Base-by-base conservation (phyloP, 768 basidiomycete genomes). In the Kwoniella newhampshirensis region DNA sequence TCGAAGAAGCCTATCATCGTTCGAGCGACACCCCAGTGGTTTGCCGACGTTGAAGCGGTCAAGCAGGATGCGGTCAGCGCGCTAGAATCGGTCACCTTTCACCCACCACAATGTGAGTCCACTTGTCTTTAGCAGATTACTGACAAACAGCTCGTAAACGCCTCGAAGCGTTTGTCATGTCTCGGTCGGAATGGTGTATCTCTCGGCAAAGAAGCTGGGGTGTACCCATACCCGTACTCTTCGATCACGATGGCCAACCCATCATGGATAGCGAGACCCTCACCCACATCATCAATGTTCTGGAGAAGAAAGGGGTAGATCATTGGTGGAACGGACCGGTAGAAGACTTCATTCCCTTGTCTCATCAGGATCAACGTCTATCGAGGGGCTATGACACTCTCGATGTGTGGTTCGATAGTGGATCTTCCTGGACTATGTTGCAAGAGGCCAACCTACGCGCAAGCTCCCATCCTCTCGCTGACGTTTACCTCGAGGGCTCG, bases 401-500 rank as follows among this genome's bases (percentile, higher is more conserved):
- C 86, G 94, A 99, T 74, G 94, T 99, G 15, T 99, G 94, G 94
- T 98, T 97, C 65, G 94, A 99, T 77, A 93, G 90, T 66, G 94
- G 94, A 3, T 86, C 88, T 2, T 89, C 92, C 3, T 99, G 94
- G 94, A 86, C 89, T 1, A 82, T 89, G 80, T 45, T 73, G 15
- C 27, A 66, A 36, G 63, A 63, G 26, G 78, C 94, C 17, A n/a
- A 52, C 2, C 45, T 58, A 1, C 62, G 65, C 28, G 45, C 47
- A 7, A 12, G 62, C 67, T 26, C 47, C 17, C 32, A 55, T 28
- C 65, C 71, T 1, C 30, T 81, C 49, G 89, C 92, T 1, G 92
- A 98, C 67, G 81, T 97, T 26, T 94, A 90, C 71, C 78, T 99
- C 26, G 94, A 99, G 70, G 96, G 96, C 13, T 88, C 89, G 1